Evolutionary conservation across 768 basidiomycete species (phyloP).

Genomic region (Amanita fuliginea): DNA sequence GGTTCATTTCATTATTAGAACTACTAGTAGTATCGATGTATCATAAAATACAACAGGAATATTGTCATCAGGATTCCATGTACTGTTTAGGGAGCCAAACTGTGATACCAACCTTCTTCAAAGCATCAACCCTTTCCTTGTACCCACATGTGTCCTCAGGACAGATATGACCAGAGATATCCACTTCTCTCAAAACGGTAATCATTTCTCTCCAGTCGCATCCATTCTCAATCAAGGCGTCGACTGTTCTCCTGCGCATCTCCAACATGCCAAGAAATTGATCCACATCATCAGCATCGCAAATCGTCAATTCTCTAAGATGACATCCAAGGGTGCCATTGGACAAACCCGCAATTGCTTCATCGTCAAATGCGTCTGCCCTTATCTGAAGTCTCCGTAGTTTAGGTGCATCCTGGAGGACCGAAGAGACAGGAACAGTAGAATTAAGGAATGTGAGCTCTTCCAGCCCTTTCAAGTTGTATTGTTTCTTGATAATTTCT

Average conservation of each 20-base stretch:
- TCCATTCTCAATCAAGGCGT: background rate
- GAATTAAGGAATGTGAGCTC: background rate
- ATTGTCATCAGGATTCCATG: too few relatives aligned
- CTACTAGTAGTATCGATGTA: too few relatives aligned
- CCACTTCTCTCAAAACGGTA: background rate
- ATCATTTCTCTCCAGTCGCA: background rate
- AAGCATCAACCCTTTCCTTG: background rate
- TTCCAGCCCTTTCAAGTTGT: background rate
- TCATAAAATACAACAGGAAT: too few relatives aligned
- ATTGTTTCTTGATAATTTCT: background rate
- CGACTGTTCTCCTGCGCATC: background rate
- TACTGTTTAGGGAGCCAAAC: too few relatives aligned
- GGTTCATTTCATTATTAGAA: too few relatives aligned
- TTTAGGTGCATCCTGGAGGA: background rate
- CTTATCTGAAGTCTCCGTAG: background rate
- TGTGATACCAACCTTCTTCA: background rate
- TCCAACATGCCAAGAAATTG: background rate
- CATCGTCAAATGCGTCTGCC: background rate
- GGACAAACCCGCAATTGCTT: background rate
- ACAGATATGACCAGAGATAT: background rate
- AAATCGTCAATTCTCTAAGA: background rate
- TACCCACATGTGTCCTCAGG: too few relatives aligned
- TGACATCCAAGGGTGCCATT: background rate
- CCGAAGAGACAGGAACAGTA: background rate
- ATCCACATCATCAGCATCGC: background rate